A percentile compares a stretch with the other conserved stretches of the same genome.
phyloP scores from a whole-genome alignment of 306 rosid genomes.

The Ceratonia siliqua region DNA sequence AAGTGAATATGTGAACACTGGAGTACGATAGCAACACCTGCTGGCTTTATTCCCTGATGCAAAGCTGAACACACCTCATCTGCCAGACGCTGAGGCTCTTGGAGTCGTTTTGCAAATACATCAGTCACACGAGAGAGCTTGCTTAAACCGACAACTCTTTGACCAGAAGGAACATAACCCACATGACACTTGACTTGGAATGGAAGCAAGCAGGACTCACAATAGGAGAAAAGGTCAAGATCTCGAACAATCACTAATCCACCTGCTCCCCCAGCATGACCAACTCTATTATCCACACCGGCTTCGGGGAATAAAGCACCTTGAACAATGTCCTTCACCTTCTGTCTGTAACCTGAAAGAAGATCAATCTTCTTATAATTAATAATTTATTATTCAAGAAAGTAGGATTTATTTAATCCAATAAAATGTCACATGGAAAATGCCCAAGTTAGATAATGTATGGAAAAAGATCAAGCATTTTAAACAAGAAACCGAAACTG shows the following conservation, averaged over 20 bases:
- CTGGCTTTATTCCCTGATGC: constrained; percentile 71
- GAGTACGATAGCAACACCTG: constrained; percentile 78
- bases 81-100: constrained; percentile 59
- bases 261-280: constrained; percentile 93
- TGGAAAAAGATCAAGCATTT: constrained; percentile 4
- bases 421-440: neutral
- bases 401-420: neutral
- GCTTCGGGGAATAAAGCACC: constrained; percentile 96
- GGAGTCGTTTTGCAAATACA: constrained; percentile 51
- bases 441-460: neutral
- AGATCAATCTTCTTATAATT: constrained; percentile 35
- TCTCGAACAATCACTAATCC: constrained; percentile 95
- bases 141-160: constrained; percentile 88
- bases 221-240: constrained; percentile 79
- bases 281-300: constrained; percentile 70
- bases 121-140: constrained; percentile 83
- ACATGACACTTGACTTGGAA: constrained; percentile 91
- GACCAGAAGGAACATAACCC: constrained; percentile 86
- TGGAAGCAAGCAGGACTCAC: constrained; percentile 96
- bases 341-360: constrained; percentile 71
- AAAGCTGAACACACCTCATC: constrained; percentile 34
- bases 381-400: neutral
- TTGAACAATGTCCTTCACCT: constrained; percentile 79
- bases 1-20: constrained; percentile 72
- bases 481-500: constrained; percentile 1